Evolutionary conservation across 2,329 filamentous ascomycete genomes (phyloP).

Genomic region (Beauveria australis): DNA sequence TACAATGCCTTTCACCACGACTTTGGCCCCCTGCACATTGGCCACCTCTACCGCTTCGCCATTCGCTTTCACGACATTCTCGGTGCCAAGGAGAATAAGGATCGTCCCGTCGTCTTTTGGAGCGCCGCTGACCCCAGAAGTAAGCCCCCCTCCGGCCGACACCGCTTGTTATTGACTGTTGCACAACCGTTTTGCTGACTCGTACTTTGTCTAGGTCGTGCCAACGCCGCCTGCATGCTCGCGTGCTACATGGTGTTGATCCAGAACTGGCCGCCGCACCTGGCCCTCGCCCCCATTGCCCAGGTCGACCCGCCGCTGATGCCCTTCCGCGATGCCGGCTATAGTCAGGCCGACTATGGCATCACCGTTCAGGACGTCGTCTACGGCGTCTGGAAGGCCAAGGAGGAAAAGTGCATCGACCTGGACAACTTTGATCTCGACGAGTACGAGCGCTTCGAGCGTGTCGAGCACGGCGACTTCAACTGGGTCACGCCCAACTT

Average conservation of each 20-base stretch:
- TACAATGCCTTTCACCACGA: conserved; percentile 99
- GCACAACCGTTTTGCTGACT: background rate
- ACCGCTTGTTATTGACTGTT: background rate
- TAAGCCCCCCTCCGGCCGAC: conserved; percentile 36
- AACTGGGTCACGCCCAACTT: conserved; percentile 98
- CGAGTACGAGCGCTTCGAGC: conserved; percentile 92
- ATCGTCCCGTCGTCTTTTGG: conserved; percentile 90
- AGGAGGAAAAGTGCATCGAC: conserved; percentile 86
- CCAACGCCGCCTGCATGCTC: conserved; percentile 88
- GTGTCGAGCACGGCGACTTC: conserved; percentile 98
- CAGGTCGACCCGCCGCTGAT: conserved; percentile 96
- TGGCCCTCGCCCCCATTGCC: conserved; percentile 89
- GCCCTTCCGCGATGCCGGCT: conserved; percentile 97
- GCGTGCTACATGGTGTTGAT: conserved; percentile 99
- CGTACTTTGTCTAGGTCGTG: conserved; percentile 54
- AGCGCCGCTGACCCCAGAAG: conserved; percentile 86
- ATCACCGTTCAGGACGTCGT: conserved; percentile 95
- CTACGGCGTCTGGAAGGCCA: conserved; percentile 97
- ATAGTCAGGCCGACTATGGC: conserved; percentile 95
- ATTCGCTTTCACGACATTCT: conserved; percentile 93
- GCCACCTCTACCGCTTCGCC: conserved; percentile 92
- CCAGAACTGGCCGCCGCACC: conserved; percentile 93
- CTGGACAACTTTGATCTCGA: conserved; percentile 92
- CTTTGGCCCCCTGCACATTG: conserved; percentile 95
- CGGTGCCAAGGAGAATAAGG: conserved; percentile 82